A percentile compares a stretch with the other conserved stretches of the same genome.
Conservation (phyloP, 352 stramenopile genomes). For the Pythium phragmiticola region DNA sequence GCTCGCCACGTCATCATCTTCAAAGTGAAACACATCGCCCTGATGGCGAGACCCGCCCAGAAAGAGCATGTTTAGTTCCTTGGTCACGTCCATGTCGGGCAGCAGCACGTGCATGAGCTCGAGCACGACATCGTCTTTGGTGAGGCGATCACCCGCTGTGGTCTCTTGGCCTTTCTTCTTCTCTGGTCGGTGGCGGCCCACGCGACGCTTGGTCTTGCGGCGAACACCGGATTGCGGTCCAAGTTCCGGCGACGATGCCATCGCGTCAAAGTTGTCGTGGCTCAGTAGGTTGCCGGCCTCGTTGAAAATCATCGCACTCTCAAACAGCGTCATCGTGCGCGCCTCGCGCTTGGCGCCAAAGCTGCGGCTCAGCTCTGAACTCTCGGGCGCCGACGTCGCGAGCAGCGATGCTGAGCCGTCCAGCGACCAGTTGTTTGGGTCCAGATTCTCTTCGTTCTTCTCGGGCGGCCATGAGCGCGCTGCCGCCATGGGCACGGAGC, state of each 20-base stretch:
- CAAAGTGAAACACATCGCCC: slow-evolving; percentile 73
- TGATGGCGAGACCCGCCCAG: slow-evolving; percentile 40
- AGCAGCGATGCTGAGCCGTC: slow-evolving; percentile 24
- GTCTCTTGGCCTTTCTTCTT: slow-evolving; percentile 35
- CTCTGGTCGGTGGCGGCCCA: slow-evolving; percentile 55
- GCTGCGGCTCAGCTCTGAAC: slow-evolving; percentile 29
- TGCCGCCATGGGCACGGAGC: slow-evolving; percentile 43
- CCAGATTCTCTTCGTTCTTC: slow-evolving; percentile 11
- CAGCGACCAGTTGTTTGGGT: slow-evolving; percentile 34
- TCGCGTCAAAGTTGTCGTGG: slow-evolving; percentile 68
- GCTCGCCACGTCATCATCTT: slow-evolving; percentile 48
- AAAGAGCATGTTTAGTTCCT: slow-evolving; percentile 75
- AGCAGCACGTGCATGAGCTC: slow-evolving; percentile 75
- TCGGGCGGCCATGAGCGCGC: slow-evolving; percentile 50
- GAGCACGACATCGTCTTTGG: slow-evolving; percentile 65
- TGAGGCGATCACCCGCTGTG: slow-evolving; percentile 30
- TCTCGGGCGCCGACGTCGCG: slow-evolving; percentile 48
- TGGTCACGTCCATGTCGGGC: slow-evolving; percentile 68
- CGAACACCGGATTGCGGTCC: slow-evolving; percentile 30
- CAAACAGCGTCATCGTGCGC: slow-evolving; percentile 75
- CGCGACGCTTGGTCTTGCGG: slow-evolving; percentile 58
- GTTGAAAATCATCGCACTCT: slow-evolving; percentile 78
- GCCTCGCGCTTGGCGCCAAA: slow-evolving; percentile 42
- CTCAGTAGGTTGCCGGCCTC: slow-evolving; percentile 66
- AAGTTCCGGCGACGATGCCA: slow-evolving; percentile 54